These are phyloP conservation scores for Saururus chinensis DNA, from an alignment of 164 flowering plant genomes.

Conservation along the genomic window DNA sequence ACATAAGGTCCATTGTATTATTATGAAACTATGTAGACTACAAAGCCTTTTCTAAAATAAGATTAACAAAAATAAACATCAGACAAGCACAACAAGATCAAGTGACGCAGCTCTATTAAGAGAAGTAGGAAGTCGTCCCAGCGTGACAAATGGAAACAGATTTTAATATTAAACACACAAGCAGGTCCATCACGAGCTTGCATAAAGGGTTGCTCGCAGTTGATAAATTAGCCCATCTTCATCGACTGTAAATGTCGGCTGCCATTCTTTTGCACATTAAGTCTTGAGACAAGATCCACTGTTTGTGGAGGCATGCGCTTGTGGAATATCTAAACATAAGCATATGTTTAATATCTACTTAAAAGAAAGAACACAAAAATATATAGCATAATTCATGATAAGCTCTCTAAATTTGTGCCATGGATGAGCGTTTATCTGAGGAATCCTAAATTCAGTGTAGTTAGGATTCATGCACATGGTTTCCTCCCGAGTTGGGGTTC, in stretches of 20 bases:
- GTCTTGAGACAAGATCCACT: slow-evolving; percentile 66
- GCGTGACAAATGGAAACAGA: not conserved
- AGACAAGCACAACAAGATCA: not conserved
- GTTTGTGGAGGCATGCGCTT: slow-evolving; percentile 68
- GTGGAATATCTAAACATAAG: slow-evolving; percentile 39
- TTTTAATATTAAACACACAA: slow-evolving; percentile 23
- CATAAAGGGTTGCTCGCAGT: slow-evolving; percentile 60
- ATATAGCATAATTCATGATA: not conserved
- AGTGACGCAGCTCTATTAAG: not conserved
- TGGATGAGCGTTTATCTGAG: slow-evolving; percentile 67
- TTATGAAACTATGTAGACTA: not conserved
- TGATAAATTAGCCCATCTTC: slow-evolving; percentile 90
- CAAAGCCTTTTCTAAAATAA: no score
- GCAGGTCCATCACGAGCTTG: slow-evolving; percentile 64
- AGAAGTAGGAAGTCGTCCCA: not conserved
- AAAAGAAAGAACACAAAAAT: not conserved
- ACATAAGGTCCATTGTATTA: not conserved
- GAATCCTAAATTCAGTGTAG: slow-evolving; percentile 61
- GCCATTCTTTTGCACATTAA: slow-evolving; percentile 80
- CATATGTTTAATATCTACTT: not conserved
- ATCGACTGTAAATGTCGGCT: slow-evolving; percentile 51
- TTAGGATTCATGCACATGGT: slow-evolving; percentile 76
- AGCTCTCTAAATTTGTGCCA: slow-evolving; percentile 53
- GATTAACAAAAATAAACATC: not conserved
- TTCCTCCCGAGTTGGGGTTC: slow-evolving; percentile 75